Evolutionary conservation across 2,329 filamentous ascomycete genomes (phyloP), one percentile per base, ranked within the genome.

Genomic region (Niveomyces coronatus): DNA sequence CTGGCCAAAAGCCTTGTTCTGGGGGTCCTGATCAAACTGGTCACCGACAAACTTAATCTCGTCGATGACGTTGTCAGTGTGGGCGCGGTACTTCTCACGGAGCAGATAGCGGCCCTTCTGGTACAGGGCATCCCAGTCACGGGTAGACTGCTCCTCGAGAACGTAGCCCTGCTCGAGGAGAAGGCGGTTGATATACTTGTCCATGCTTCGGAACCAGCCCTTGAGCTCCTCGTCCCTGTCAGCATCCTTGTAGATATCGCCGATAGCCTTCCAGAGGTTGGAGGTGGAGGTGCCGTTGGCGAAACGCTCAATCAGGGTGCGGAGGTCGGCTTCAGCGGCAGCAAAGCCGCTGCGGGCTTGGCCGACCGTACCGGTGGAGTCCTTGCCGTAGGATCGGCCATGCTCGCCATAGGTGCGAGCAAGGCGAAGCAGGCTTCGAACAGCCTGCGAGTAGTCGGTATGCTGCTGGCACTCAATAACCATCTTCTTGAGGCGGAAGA

Each of bases 401-500:
- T 95, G 87, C 33, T 76, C 73, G 43, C 76, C 78, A 53, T 98
- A 98, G 49, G 80, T 76, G 63, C 94, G 87, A 6, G 86, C 87
- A 34, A 98, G 69, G 29, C 76, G 69, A 20, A 98, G 72, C 5
- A 98, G 68, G 3, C 89, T 93, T 51, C 87, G 77, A 46, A 98
- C 81, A n/a, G 91, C 91, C 59, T 83, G 74, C 49, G 88, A 79
- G 61, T 96, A 98, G 53, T 98, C 89, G 42, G 85, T 76, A 55
- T 96, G 91, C 40, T 89, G 85, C 64, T 98, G 91, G 51, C 94
- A 87, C 63, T 98, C 91, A 31, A 95, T 79, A 27, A 98, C 67
- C 83, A 96, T 94, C 76, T 96, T 96, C 78, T 77, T 98, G 48
- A 98, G 64, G 26, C 91, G 84, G 74, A 79, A 94, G 51, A 95